Evolutionary conservation across 1,284 basidiomycete species (phyloP).

Genomic region (Moesziomyces aphidis): DNA sequence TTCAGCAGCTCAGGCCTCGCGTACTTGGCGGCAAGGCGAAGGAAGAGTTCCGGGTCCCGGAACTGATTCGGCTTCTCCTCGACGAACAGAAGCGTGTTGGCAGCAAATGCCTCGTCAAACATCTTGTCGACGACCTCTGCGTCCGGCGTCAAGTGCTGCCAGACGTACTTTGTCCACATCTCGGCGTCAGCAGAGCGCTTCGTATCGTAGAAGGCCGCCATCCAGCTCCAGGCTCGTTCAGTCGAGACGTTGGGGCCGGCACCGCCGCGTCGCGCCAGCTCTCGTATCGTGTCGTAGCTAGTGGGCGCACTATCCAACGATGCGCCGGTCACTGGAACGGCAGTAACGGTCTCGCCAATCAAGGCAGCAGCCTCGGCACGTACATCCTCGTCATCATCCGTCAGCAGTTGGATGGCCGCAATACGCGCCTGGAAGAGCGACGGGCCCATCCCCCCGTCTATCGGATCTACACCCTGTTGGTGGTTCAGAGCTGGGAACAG

Average conservation of each 20-base stretch:
- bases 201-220: slow-evolving; percentile 28
- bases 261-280: slow-evolving; percentile 30
- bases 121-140: slow-evolving; percentile 9
- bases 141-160: slow-evolving; percentile 26
- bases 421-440: slow-evolving; percentile 38
- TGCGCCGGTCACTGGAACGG: neutral
- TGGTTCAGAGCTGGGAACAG: slow-evolving; percentile 23
- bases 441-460: neutral
- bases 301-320: neutral
- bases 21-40: slow-evolving; percentile 45
- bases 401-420: slow-evolving; percentile 43
- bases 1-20: slow-evolving; percentile 9
- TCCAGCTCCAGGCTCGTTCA: slow-evolving; percentile 51
- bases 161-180: slow-evolving; percentile 32
- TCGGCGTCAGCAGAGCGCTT: neutral
- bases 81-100: slow-evolving; percentile 45
- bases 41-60: slow-evolving; percentile 43
- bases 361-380: slow-evolving; percentile 48
- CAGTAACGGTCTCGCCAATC: slow-evolving; percentile 37
- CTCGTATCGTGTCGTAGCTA: slow-evolving; percentile 31
- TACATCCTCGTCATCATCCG: slow-evolving; percentile 53
- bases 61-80: slow-evolving; percentile 60
- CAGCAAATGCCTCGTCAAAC: slow-evolving; percentile 35
- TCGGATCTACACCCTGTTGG: neutral
- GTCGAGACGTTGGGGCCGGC: slow-evolving; percentile 44